Evolutionary conservation across 2,329 filamentous ascomycete genomes (phyloP).

Genomic region (Gliomastix tumulicola): DNA sequence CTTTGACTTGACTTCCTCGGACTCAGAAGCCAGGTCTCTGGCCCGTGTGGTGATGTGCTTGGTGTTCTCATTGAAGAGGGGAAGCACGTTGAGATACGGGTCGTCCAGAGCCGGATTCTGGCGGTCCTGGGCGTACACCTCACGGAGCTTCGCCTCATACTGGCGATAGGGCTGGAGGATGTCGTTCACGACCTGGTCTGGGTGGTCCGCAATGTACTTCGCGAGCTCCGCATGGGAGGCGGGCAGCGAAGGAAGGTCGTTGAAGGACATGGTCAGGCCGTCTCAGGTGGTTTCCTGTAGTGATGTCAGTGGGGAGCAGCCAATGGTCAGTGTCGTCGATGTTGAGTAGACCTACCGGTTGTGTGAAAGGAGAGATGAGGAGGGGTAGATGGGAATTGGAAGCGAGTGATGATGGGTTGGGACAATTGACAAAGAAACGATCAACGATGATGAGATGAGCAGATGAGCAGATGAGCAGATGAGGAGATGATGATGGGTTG

Average conservation of each 20-base stretch:
- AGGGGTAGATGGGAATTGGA: too few species aligned
- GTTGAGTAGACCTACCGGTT: too few species aligned
- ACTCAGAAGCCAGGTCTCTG: constrained; percentile 50
- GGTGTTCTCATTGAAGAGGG: constrained; percentile 55
- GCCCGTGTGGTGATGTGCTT: constrained; percentile 53
- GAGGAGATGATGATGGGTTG: too few species aligned
- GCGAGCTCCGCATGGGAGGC: constrained; percentile 36
- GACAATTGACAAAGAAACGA: too few species aligned
- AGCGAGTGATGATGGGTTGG: too few species aligned
- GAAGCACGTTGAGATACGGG: constrained; percentile 55
- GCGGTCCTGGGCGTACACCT: constrained; percentile 63
- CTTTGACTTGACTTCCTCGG: constrained; percentile 50
- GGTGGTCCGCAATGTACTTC: constrained; percentile 47
- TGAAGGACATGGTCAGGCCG: constrained; percentile 27
- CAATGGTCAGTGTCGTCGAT: too few species aligned
- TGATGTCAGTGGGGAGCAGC: too few species aligned
- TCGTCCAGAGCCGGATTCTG: constrained; percentile 49
- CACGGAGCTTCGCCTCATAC: constrained; percentile 60
- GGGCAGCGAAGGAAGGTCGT: constrained; percentile 36
- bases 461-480: too few species aligned
- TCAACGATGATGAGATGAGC: too few species aligned
- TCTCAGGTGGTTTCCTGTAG: too few species aligned
- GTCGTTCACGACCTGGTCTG: constrained; percentile 44
- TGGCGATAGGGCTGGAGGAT: constrained; percentile 60
- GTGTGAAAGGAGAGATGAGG: too few species aligned